Evolutionary conservation across 176 grass and related monocot genomes (phyloP).

Genomic region (Rhynchospora tenuis): DNA sequence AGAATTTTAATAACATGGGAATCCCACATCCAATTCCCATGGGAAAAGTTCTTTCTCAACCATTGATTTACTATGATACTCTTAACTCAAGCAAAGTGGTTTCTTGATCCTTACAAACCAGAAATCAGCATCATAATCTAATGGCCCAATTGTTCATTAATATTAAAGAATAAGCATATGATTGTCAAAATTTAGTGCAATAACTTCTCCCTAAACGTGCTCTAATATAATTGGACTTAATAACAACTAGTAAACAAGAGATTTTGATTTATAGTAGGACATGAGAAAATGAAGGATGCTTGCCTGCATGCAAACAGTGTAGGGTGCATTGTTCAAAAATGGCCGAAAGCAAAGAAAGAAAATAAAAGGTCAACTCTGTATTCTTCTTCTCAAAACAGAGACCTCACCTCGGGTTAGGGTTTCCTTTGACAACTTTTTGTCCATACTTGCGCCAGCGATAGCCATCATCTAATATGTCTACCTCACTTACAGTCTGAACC

Average conservation of each 20-base stretch:
- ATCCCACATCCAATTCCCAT: no score
- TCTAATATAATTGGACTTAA: neutral
- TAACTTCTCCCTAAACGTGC: neutral
- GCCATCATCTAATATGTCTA: slow-evolving; percentile 99
- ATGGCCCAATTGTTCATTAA: no score
- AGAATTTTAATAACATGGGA: no score
- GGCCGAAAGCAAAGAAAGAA: neutral
- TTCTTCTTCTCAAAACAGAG: slow-evolving; percentile 4
- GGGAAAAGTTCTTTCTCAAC: no score
- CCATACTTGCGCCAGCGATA: slow-evolving; percentile 99
- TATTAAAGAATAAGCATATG: neutral
- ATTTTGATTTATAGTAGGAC: neutral
- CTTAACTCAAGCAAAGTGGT: neutral
- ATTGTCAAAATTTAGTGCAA: neutral
- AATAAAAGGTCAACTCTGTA: neutral
- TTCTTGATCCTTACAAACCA: neutral
- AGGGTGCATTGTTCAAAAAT: neutral
- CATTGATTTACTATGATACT: neutral
- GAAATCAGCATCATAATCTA: neutral
- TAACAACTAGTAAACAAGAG: neutral
- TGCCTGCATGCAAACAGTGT: neutral
- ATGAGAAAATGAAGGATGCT: neutral
- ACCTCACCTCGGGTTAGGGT: slow-evolving; percentile 85
- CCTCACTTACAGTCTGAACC: slow-evolving; percentile 99
- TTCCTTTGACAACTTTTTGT: slow-evolving; percentile 99